Evolutionary conservation across 768 basidiomycete species (phyloP).

Genomic region (Panaeolus cyanescens): DNA sequence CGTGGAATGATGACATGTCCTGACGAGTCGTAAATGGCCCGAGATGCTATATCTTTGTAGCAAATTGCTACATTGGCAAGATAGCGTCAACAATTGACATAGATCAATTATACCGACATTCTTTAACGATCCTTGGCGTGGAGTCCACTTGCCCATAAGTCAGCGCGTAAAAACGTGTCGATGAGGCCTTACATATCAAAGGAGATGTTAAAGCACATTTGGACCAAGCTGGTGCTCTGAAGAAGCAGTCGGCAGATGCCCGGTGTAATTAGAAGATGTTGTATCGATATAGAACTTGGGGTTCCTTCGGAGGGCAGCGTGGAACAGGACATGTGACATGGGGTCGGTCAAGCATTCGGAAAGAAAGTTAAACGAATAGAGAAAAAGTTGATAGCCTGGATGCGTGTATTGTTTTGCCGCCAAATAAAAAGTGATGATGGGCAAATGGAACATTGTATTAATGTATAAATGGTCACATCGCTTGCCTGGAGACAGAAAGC

Average conservation of each 20-base stretch:
- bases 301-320: neutral
- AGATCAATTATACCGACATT: neutral
- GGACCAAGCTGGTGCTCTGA: neutral
- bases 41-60: neutral
- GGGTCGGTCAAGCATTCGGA: neutral
- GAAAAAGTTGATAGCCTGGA: neutral
- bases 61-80: neutral
- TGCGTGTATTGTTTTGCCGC: neutral
- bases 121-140: neutral
- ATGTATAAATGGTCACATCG: neutral
- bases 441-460: neutral
- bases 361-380: neutral
- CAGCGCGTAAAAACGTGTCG: neutral
- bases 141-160: neutral
- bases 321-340: neutral
- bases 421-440: neutral
- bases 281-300: neutral
- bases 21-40: neutral
- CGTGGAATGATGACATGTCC: neutral
- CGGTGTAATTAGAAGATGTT: neutral
- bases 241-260: neutral
- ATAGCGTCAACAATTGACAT: neutral
- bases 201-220: neutral
- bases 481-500: neutral
- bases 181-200: neutral